Conservation (phyloP, 768 basidiomycete species). For the Boletus subcaerulescens region DNA sequence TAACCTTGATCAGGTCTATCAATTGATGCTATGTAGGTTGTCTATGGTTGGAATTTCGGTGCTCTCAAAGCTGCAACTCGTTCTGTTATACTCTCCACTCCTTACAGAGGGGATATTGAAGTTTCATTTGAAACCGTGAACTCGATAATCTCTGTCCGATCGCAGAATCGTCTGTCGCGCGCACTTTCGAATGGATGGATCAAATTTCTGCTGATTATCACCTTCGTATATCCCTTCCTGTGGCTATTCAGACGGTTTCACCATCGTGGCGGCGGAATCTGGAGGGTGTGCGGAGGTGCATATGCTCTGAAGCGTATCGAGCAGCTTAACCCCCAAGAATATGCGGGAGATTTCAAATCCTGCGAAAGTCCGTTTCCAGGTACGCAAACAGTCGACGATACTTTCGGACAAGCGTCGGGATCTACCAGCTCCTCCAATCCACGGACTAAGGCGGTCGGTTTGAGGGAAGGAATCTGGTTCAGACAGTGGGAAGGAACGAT, state of each 20-base stretch:
- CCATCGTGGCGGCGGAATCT: conserved; percentile 63
- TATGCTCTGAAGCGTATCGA: conserved; percentile 60
- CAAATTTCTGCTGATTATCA: conserved; percentile 63
- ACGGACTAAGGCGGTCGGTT: conserved; percentile 46
- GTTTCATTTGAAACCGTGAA: conserved; percentile 50
- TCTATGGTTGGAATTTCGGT: conserved; percentile 57
- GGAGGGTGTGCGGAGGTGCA: conserved; percentile 74
- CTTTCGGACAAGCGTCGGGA: conserved; percentile 19
- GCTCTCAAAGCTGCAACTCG: conserved; percentile 39
- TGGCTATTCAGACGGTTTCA: conserved; percentile 78
- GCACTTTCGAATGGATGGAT: conserved; percentile 70
- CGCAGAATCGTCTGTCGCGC: conserved; percentile 63
- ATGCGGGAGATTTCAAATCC: background rate
- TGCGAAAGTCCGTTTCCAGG: conserved; percentile 5
- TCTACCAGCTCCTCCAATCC: conserved; percentile 26
- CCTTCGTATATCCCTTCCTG: conserved; percentile 74
- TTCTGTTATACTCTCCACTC: conserved; percentile 38
- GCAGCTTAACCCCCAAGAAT: conserved; percentile 14
- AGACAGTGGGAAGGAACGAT: conserved; percentile 72
- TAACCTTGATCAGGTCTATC: background rate
- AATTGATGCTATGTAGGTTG: conserved; percentile 40
- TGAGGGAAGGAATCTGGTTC: conserved; percentile 79
- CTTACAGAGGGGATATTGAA: conserved; percentile 34
- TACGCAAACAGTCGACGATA: background rate
- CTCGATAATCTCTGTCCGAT: conserved; percentile 59